A percentile compares a stretch with the other conserved stretches of the same genome.
These are phyloP conservation scores for Saccharum spontaneum DNA, from an alignment of 176 grass and related monocot species.

Conservation along the genomic window DNA sequence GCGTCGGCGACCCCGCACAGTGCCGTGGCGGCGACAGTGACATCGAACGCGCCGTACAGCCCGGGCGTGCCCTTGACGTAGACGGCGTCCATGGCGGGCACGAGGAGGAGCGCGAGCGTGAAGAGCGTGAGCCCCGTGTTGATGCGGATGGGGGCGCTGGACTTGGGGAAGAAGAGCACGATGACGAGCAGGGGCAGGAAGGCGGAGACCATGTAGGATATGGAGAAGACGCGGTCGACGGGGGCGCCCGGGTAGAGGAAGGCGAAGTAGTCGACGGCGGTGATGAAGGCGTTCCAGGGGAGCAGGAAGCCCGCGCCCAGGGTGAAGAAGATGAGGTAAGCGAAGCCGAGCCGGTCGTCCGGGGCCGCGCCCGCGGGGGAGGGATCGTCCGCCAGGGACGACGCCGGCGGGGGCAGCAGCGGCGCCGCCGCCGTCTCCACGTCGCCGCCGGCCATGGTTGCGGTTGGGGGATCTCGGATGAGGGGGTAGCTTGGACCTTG, in stretches of 20 bases:
- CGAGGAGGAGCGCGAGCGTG: slow-evolving; percentile 62
- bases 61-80: slow-evolving; percentile 64
- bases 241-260: slow-evolving; percentile 79
- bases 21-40: slow-evolving; percentile 62
- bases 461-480: not conserved
- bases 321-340: slow-evolving; percentile 80
- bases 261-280: slow-evolving; percentile 96
- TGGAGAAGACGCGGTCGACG: slow-evolving; percentile 91
- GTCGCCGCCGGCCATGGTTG: slow-evolving; percentile 49
- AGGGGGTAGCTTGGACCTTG: not conserved
- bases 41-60: slow-evolving; percentile 62
- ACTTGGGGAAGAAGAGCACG: slow-evolving; percentile 77
- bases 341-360: slow-evolving; percentile 48
- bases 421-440: slow-evolving; percentile 28
- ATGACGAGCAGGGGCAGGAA: slow-evolving; percentile 60
- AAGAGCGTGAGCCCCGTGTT: slow-evolving; percentile 76
- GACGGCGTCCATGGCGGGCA: slow-evolving; percentile 75
- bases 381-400: not conserved
- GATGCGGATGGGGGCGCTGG: slow-evolving; percentile 60
- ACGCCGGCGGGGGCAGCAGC: slow-evolving; percentile 38
- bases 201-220: slow-evolving; percentile 76
- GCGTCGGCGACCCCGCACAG: slow-evolving; percentile 75
- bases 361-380: slow-evolving; percentile 9
- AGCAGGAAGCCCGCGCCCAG: slow-evolving; percentile 85
- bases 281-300: slow-evolving; percentile 99